phyloP scores from a whole-genome alignment of 1,284 basidiomycete species.

The Irpex lacteus region DNA sequence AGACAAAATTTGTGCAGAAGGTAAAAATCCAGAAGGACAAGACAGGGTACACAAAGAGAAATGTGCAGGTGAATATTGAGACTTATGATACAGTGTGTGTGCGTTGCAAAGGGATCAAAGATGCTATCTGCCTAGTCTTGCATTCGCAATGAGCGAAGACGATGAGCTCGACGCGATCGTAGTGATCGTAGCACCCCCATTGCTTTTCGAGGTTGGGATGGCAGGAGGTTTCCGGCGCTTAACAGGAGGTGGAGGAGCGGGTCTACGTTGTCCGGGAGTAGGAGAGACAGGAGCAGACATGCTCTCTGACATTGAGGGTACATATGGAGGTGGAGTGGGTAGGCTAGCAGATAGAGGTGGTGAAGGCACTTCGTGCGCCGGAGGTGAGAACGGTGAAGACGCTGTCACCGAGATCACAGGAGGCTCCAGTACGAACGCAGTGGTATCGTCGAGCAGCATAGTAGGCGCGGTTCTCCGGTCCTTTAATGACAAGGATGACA shows the following conservation, averaged over 20 bases:
- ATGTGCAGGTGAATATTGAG: too few species aligned
- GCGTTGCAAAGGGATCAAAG: neutral
- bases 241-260: constrained; percentile 46
- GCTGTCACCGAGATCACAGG: constrained; percentile 15
- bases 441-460: constrained; percentile 17
- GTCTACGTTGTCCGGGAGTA: constrained; percentile 27
- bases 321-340: constrained; percentile 4
- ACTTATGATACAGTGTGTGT: neutral
- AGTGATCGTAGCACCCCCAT: constrained; percentile 48
- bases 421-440: constrained; percentile 18
- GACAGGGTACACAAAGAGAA: too few species aligned
- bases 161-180: constrained; percentile 37
- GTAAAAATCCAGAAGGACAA: too few species aligned
- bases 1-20: neutral
- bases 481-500: constrained; percentile 18
- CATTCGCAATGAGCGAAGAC: neutral
- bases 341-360: constrained; percentile 14
- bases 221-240: constrained; percentile 66
- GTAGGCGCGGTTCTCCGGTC: constrained; percentile 7
- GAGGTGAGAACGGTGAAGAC: constrained; percentile 11
- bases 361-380: constrained; percentile 14
- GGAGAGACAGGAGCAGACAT: constrained; percentile 19
- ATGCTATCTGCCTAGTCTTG: neutral
- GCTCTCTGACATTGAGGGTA: constrained; percentile 11
- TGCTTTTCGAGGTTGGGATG: constrained; percentile 45